A percentile compares a stretch with the other conserved stretches of the same genome.
Conservation (phyloP, 2,329 filamentous ascomycete genomes). For the Zalaria sp. region DNA sequence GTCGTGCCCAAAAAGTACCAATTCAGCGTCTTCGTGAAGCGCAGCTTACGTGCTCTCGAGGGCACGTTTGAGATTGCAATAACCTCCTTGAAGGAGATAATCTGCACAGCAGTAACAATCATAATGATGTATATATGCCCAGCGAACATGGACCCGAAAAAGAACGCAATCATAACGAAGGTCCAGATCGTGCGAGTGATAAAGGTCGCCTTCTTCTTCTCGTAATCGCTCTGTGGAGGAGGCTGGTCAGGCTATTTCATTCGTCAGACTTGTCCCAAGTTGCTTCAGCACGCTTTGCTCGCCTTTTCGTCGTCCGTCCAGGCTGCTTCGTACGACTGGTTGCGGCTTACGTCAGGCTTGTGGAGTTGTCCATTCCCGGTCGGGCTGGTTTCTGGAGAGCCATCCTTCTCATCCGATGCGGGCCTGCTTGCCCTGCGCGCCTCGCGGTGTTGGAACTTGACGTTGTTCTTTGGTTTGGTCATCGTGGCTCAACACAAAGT, state of each 20-base stretch:
- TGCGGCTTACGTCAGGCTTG: slow-evolving; percentile 7
- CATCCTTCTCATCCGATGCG: slow-evolving; percentile 51
- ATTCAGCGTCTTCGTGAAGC: slow-evolving; percentile 90
- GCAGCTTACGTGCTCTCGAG: slow-evolving; percentile 75
- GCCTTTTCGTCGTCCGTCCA: slow-evolving; percentile 10
- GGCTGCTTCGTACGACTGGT: slow-evolving; percentile 6
- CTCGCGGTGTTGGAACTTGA: slow-evolving; percentile 45
- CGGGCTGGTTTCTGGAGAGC: slow-evolving; percentile 37
- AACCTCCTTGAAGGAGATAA: slow-evolving; percentile 97
- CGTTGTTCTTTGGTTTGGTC: slow-evolving; percentile 42
- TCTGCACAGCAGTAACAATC: slow-evolving; percentile 84
- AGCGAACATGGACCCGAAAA: slow-evolving; percentile 85
- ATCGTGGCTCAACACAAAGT: slow-evolving; percentile 16
- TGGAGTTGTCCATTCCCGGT: slow-evolving; percentile 24
- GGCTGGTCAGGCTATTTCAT: slow-evolving; percentile 3
- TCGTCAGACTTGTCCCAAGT: neutral
- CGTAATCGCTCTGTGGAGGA: slow-evolving; percentile 55
- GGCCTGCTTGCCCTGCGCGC: slow-evolving; percentile 44
- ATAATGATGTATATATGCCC: slow-evolving; percentile 96
- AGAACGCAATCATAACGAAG: slow-evolving; percentile 87
- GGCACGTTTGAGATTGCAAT: slow-evolving; percentile 95
- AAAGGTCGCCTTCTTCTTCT: slow-evolving; percentile 98
- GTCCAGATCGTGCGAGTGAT: slow-evolving; percentile 96
- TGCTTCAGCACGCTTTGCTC: neutral
- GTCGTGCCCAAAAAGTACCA: slow-evolving; percentile 99